Percentiles rank a stretch among this genome's conserved stretches.
phyloP scores from a whole-genome alignment of 306 rosid species.

The Sicyos edulis region DNA sequence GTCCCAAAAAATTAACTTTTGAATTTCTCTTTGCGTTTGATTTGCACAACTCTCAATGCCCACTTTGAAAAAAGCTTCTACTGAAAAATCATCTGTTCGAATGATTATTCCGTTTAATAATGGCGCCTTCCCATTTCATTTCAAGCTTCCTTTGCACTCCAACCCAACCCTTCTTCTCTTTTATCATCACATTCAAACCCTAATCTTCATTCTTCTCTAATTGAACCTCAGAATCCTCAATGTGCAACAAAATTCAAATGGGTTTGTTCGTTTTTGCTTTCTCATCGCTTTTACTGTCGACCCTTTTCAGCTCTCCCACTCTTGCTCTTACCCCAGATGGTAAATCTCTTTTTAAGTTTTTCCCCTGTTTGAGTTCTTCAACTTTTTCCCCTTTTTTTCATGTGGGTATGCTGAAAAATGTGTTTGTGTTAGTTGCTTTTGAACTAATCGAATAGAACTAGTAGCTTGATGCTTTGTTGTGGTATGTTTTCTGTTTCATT shows the following conservation, averaged over 20 bases:
- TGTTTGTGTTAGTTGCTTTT: neutral
- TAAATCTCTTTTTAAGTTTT: conserved; percentile 26
- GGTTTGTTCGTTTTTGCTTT: conserved; percentile 30
- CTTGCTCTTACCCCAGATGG: conserved; percentile 77
- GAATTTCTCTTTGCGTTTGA: conserved; percentile 17
- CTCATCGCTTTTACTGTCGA: conserved; percentile 27
- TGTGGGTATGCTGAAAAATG: neutral
- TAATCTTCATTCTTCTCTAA: neutral
- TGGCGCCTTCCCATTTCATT: neutral
- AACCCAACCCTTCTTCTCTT: neutral
- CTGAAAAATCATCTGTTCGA: conserved; percentile 10
- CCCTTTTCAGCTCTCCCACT: conserved; percentile 32
- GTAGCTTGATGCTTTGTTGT: neutral
- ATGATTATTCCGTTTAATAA: conserved; percentile 20
- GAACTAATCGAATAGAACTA: neutral
- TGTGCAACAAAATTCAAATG: conserved; percentile 33
- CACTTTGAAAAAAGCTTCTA: conserved; percentile 21
- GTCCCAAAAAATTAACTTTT: conserved; percentile 9
- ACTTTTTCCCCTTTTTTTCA: neutral
- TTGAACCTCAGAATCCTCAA: neutral
- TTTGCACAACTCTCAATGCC: conserved; percentile 21
- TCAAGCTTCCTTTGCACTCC: conserved; percentile 10
- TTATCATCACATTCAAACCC: conserved; percentile 18
- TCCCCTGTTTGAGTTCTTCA: neutral
- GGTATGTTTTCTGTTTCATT: neutral